Evolutionary conservation across 345 rosid species (phyloP).

Genomic region (Euclidium syriacum): DNA sequence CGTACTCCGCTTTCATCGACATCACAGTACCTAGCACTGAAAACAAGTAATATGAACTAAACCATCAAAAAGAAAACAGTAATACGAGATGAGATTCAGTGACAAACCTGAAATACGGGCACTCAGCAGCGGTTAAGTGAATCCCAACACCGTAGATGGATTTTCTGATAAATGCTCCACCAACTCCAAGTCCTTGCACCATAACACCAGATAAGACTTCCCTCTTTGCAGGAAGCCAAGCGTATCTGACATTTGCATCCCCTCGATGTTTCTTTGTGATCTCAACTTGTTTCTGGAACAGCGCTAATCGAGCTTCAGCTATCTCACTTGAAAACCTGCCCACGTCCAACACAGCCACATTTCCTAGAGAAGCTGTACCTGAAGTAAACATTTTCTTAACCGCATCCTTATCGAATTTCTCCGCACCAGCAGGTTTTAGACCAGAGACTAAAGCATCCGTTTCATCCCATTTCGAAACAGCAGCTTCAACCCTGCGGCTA

Average conservation of each 20-base stretch:
- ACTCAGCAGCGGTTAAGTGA: constrained; percentile 58
- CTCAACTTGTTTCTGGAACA: constrained; percentile 76
- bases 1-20: constrained; percentile 77
- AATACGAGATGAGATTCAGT: not conserved
- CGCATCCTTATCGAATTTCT: constrained; percentile 36
- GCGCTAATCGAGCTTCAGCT: constrained; percentile 48
- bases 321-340: constrained; percentile 39
- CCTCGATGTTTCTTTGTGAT: constrained; percentile 65
- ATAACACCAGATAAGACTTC: constrained; percentile 36
- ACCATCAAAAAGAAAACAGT: not conserved
- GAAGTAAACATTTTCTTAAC: constrained; percentile 46
- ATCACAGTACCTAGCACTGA: constrained; percentile 81
- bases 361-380: constrained; percentile 43
- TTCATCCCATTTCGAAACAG: constrained; percentile 40
- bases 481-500: constrained; percentile 26
- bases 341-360: constrained; percentile 44
- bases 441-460: constrained; percentile 25
- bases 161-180: constrained; percentile 47
- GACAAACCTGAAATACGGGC: constrained; percentile 57
- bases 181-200: constrained; percentile 65
- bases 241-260: constrained; percentile 67
- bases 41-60: constrained; percentile 16
- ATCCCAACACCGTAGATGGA: constrained; percentile 67
- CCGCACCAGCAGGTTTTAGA: constrained; percentile 22
- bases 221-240: constrained; percentile 84